Evolutionary conservation across 1,284 basidiomycete genomes (phyloP), one percentile per base, ranked within the genome.

Genomic region (Boletus semigastroideus): DNA sequence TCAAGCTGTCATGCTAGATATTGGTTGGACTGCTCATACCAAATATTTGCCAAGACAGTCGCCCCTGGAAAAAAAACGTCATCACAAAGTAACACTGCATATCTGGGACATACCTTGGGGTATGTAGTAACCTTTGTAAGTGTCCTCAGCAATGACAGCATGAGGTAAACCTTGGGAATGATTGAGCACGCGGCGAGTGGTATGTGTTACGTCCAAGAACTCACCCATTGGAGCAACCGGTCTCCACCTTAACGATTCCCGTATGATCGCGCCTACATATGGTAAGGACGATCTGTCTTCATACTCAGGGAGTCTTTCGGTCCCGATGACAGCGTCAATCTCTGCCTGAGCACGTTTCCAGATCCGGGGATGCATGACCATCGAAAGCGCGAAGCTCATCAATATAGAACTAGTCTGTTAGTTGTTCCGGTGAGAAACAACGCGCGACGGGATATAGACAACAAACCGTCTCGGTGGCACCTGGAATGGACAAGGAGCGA

Each of bases 261-360:
- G 68, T 4, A 78, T 43, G 3, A 74, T 47, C 0, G 69, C 70
- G 2, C 65, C 60, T 8, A 49, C 34, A 8, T 45, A 49, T 14
- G 36, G 48, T n/a, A 49, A 27, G 7, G 42, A 39, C 8, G 42
- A 20, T 28, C 48, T 49, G 20, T 49, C 48, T 4, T 49, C 48
- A 17, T n/a, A 49, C 6, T 49, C 65, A 1, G 77, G 77, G 1
- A 78, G 59, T 8, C 70, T 61, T 8, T 69, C 63, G 1, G 47
- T 44, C 0, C 73, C 73, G 13, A 74, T 37, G 1, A 75, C 63
- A 1, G 53, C 39, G 39, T 77, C 74, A 4, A 49, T 49, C 25
- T 43, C 48, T 10, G 28, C 34, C 17, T 49, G 48, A 17, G 48
- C 48, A 22, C 55, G 61, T 43, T 55, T 55, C 52, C 64, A 69